Evolutionary conservation across 352 stramenopile species (phyloP), one percentile per base, ranked within the genome.

Genomic region (Blastocystis hominis): DNA sequence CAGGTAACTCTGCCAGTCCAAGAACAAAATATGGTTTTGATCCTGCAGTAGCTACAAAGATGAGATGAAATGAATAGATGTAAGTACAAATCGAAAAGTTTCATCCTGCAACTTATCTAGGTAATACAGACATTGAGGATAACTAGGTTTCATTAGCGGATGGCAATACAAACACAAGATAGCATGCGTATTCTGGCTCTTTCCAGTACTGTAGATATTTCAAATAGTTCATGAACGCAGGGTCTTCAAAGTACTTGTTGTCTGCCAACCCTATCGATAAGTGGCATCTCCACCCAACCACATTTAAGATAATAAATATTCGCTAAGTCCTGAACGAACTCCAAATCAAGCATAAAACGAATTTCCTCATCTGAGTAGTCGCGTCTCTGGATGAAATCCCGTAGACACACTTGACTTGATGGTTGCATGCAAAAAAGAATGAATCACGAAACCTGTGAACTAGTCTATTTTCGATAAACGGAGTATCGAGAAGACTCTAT

Each of bases 171-270:
- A 17, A 76, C 90, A 95, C 91, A 46, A 96, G 93, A 89, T 95
- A 96, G 89, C 94, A 93, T 78, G 93, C 93, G 80, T 96, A 96
- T 81, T 96, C 92, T 56, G 93, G 93, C 89, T 94, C 89, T 88
- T 95, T 95, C 93, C 93, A 96, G 91, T 96, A 96, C 89, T 94
- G 93, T 86, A 96, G 91, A 89, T 96, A 96, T 79, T 94, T 88
- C 63, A 96, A 89, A 90, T 96, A 96, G 88, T 93, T 93, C 80
- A 96, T 90, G 89, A 96, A 96, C 54, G 91, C 91, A 0, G 91
- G 91, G 88, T 96, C 94, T 63, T 96, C 93, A 70, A 96, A 95
- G 91, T 95, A 95, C 53, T 92, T 90, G 86, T 95, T 95, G 89
- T 95, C 95, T 50, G 93, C 93, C 3, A 96, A 90, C 88, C 93